phyloP scores from a whole-genome alignment of 106 monocot species.

The Dendrobium huoshanense region DNA sequence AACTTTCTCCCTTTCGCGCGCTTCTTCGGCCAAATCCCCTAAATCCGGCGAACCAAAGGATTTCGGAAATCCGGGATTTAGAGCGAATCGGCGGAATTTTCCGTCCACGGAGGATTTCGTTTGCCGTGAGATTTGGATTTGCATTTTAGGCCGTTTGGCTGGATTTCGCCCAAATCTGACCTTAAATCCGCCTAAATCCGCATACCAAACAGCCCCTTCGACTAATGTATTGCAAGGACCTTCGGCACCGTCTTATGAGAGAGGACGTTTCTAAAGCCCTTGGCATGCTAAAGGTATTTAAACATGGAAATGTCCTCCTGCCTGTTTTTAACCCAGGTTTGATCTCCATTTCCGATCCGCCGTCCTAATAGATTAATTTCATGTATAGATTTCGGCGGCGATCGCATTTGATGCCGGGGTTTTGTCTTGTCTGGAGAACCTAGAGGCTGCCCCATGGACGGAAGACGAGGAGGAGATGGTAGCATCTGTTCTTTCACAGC shows the following conservation, averaged over 20 bases:
- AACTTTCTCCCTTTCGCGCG: too few relatives aligned
- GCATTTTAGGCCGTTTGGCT: too few relatives aligned
- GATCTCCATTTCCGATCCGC: neutral
- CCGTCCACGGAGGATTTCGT: too few relatives aligned
- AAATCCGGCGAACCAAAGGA: too few relatives aligned
- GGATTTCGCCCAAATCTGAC: too few relatives aligned
- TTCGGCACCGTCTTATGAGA: constrained; percentile 61
- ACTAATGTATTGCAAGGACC: constrained; percentile 89
- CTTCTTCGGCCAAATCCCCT: too few relatives aligned
- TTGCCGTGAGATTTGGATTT: too few relatives aligned
- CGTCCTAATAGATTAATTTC: neutral
- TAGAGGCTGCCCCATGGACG: constrained; percentile 95
- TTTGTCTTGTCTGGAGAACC: constrained; percentile 75
- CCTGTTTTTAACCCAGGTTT: neutral
- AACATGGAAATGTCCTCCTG: neutral
- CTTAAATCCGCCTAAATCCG: too few relatives aligned
- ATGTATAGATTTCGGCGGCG: constrained; percentile 56
- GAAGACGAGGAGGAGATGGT: constrained; percentile 99
- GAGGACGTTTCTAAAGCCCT: constrained; percentile 80
- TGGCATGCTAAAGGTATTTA: constrained; percentile 57
- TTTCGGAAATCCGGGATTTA: too few relatives aligned
- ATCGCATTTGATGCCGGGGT: constrained; percentile 81
- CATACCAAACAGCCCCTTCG: too few relatives aligned
- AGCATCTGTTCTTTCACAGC: constrained; percentile 64
- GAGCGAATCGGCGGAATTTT: too few relatives aligned